Evolutionary conservation across 257 asterid genomes (phyloP), one percentile per base, ranked within the genome.

Genomic region (Penstemon barbatus): DNA sequence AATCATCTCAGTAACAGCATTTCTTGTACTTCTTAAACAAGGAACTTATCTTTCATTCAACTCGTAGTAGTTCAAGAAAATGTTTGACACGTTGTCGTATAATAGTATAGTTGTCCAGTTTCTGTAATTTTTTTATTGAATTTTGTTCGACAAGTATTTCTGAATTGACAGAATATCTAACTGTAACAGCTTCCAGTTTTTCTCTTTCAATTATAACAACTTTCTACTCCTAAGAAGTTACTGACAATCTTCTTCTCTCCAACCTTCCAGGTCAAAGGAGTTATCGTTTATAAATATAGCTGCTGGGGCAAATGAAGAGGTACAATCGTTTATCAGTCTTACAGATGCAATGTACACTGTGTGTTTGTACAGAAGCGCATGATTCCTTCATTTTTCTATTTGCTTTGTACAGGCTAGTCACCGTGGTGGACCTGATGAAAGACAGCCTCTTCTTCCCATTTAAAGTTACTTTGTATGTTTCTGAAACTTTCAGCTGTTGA

Each of bases 261-360:
- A 46, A 49, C 46, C 65, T 71, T 77, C 65, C 87, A 90, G 97
- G 85, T 81, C 86, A 0, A 84, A 74, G 85, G 99, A 91, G 64
- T 55, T 80, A 50, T 83, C 96, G 68, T 86, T 94, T 76, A 74
- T 94, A 70, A 79, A 91, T 65, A 87, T 94, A 83, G 82, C 96
- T 13, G 96, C 99, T 36, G 98, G 96, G 46, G 97, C 97, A 41
- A 82, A 86, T 69, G 95, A 91, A 51, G 98, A 94, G 79, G 99
- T 90, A 80, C 68, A 67, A 63, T 50, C 51, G 25, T 11, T 39
- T 68, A 15, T 61, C 61, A 67, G 25, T 77, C 63, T 69, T 53
- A 48, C 65, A 42, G 72, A 63, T 77, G 66, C 71, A 45, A 44
- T 49, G 25, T 19, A 60, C 71, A 25, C 52, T 57, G 37, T 61